Evolutionary conservation across 345 rosid genomes (phyloP).

Genomic region (Noccaea caerulescens): DNA sequence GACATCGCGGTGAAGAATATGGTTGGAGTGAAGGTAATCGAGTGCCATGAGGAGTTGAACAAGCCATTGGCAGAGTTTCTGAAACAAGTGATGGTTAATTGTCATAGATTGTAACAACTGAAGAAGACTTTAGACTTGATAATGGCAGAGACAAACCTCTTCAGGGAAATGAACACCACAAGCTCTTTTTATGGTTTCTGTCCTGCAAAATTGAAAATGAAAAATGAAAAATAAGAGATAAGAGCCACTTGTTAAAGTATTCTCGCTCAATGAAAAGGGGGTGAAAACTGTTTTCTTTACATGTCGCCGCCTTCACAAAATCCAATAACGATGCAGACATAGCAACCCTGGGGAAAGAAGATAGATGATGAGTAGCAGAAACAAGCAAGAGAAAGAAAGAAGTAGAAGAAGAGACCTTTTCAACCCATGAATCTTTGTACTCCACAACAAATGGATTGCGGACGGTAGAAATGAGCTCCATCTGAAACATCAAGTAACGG

Average conservation of each 20-base stretch:
- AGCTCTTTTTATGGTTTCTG: conserved; percentile 83
- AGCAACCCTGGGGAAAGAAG: conserved; percentile 76
- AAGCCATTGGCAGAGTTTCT: conserved; percentile 95
- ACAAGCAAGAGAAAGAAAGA: background rate
- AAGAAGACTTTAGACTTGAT: background rate
- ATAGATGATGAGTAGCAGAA: conserved; percentile 24
- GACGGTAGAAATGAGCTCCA: conserved; percentile 90
- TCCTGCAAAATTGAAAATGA: conserved; percentile 53
- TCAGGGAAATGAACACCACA: conserved; percentile 73
- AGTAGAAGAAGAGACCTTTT: conserved; percentile 58
- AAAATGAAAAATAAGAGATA: conserved; percentile 29
- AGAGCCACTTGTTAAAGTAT: conserved; percentile 11
- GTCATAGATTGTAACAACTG: background rate
- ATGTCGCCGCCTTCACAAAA: conserved; percentile 98
- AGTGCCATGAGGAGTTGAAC: conserved; percentile 81
- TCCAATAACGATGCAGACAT: conserved; percentile 93
- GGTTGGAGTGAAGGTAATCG: conserved; percentile 75
- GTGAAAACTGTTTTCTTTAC: conserved; percentile 45
- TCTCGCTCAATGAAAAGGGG: background rate
- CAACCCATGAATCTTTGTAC: conserved; percentile 99
- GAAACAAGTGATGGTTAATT: conserved; percentile 29
- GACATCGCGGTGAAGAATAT: conserved; percentile 89
- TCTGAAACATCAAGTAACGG: conserved; percentile 52
- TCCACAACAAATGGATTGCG: conserved; percentile 88
- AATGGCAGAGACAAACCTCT: conserved; percentile 58